Evolutionary conservation across 352 stramenopile genomes (phyloP).

Genomic region (Phytophthora brassicae): DNA sequence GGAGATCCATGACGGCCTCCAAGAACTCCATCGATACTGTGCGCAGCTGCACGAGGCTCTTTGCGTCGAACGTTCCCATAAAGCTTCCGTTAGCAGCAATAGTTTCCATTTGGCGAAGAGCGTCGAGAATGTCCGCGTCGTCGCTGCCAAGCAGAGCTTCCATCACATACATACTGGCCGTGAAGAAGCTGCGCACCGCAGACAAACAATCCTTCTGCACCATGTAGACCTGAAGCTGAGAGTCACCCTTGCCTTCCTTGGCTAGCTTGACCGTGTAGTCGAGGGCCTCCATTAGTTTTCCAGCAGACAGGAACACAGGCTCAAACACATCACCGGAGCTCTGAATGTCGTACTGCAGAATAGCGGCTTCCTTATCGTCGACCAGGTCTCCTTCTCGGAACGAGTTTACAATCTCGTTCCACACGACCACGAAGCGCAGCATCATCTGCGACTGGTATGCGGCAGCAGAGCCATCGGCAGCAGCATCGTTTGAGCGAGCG

Average conservation of each 20-base stretch:
- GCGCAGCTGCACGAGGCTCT: conserved; percentile 51
- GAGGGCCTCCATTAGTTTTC: conserved; percentile 68
- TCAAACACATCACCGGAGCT: conserved; percentile 75
- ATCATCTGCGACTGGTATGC: conserved; percentile 73
- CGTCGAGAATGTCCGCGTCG: conserved; percentile 67
- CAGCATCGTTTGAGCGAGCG: conserved; percentile 56
- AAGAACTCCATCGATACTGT: conserved; percentile 71
- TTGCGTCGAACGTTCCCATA: conserved; percentile 67
- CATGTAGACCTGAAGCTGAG: conserved; percentile 63
- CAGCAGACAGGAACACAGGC: conserved; percentile 75
- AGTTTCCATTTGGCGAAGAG: conserved; percentile 60
- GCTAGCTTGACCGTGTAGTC: conserved; percentile 58
- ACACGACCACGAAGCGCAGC: conserved; percentile 79
- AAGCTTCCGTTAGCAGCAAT: conserved; percentile 62
- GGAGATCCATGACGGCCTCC: conserved; percentile 72
- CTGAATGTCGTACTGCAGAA: conserved; percentile 76
- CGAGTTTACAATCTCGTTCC: conserved; percentile 81
- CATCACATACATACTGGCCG: conserved; percentile 75
- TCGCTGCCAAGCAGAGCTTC: conserved; percentile 62
- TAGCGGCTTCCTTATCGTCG: conserved; percentile 74
- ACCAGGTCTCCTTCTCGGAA: conserved; percentile 74
- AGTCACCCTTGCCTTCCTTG: conserved; percentile 72
- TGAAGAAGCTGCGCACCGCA: conserved; percentile 73
- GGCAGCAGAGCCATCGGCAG: conserved; percentile 41
- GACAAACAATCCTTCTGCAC: conserved; percentile 73